Evolutionary conservation across 495 filamentous ascomycete species (phyloP).

Genomic region (Lasiosphaeria ovina): DNA sequence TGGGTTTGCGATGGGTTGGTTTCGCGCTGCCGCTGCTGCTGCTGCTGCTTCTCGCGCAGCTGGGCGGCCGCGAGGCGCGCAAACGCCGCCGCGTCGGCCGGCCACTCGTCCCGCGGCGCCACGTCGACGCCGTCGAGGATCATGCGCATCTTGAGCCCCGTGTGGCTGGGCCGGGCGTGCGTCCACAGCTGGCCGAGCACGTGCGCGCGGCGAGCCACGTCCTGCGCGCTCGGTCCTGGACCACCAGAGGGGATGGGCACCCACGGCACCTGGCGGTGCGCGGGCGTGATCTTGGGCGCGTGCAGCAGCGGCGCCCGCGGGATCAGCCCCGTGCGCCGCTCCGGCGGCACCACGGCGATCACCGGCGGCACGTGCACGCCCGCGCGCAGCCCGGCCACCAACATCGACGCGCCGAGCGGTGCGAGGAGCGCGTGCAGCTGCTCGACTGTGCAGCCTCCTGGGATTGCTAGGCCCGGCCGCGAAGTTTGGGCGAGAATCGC

Average conservation of each 20-base stretch:
- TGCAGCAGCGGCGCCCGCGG: slow-evolving; percentile 10
- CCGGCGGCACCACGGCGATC: slow-evolving; percentile 19
- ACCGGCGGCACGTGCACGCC: slow-evolving; percentile 66
- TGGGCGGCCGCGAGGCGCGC: background rate
- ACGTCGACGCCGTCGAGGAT: slow-evolving; percentile 23
- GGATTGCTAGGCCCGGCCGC: slow-evolving; percentile 31
- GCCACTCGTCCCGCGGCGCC: background rate
- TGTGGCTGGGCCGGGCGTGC: background rate
- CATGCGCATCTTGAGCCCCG: slow-evolving; percentile 17
- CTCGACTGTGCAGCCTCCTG: slow-evolving; percentile 1
- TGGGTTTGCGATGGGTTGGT: too few species aligned
- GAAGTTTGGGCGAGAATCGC: slow-evolving; percentile 62
- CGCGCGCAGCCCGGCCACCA: slow-evolving; percentile 57
- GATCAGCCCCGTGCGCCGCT: background rate
- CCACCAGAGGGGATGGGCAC: slow-evolving; percentile 17
- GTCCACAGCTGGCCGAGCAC: slow-evolving; percentile 30
- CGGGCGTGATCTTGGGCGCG: slow-evolving; percentile 40
- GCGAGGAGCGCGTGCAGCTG: slow-evolving; percentile 41
- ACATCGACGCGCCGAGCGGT: slow-evolving; percentile 55
- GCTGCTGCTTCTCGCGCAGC: background rate
- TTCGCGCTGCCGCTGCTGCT: background rate
- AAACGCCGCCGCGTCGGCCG: background rate
- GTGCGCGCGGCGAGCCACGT: slow-evolving; percentile 7
- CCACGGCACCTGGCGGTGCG: slow-evolving; percentile 28
- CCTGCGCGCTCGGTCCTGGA: slow-evolving; percentile 6